phyloP scores from a whole-genome alignment of 257 asterid species.

The Leonotis leonurus region DNA sequence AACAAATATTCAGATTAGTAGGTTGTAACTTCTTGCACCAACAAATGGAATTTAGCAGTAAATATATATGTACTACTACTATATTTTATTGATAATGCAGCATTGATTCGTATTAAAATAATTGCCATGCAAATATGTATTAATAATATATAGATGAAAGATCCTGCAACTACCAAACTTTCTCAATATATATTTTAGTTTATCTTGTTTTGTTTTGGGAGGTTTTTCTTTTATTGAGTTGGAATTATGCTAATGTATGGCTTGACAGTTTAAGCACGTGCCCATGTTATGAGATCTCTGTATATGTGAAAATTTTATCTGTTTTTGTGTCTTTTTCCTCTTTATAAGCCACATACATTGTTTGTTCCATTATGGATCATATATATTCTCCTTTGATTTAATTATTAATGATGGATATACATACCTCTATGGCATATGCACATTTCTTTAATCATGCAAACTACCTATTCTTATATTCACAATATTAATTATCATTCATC shows the following conservation, averaged over 20 bases:
- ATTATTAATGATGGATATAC: constrained; percentile 1
- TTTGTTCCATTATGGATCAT: constrained; percentile 16
- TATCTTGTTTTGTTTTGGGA: no score
- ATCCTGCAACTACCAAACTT: no score
- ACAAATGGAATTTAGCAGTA: background rate
- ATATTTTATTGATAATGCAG: background rate
- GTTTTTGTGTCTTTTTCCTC: constrained; percentile 21
- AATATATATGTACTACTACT: background rate
- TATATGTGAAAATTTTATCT: constrained; percentile 20
- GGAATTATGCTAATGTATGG: constrained; percentile 10
- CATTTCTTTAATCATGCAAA: no score
- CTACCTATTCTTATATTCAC: no score
- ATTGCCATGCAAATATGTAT: no score
- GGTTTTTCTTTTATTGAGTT: background rate
- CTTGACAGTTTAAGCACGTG: constrained; percentile 43
- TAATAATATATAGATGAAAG: no score
- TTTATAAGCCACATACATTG: constrained; percentile 18
- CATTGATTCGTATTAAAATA: no score
- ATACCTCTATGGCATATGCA: background rate
- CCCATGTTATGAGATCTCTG: constrained; percentile 41
- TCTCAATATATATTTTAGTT: background rate
- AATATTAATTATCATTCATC: no score
- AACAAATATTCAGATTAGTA: background rate
- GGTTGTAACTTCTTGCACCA: background rate
- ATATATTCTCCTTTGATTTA: background rate